Conservation (phyloP, 2,329 filamentous ascomycete genomes). For the Alternaria triticimaculans region DNA sequence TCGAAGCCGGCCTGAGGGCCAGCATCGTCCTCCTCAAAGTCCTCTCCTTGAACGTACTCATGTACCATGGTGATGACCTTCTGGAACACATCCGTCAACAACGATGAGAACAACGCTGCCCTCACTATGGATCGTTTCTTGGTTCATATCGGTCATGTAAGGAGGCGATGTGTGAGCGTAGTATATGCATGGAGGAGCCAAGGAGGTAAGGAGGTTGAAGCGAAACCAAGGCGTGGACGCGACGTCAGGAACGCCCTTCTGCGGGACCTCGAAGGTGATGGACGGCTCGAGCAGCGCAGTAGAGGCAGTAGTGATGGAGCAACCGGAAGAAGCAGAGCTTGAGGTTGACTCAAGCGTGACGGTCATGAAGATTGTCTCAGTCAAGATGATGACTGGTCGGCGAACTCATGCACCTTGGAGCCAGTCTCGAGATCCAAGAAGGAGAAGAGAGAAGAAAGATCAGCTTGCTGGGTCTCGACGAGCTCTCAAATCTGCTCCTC, state of each 20-base stretch:
- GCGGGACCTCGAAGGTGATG: background rate
- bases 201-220: background rate
- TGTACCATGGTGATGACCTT: background rate
- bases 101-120: background rate
- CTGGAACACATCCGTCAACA: background rate
- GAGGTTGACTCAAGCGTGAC: background rate
- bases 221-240: background rate
- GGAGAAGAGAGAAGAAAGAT: background rate
- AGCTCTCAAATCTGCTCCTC: conserved; percentile 94
- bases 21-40: background rate
- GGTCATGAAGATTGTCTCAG: background rate
- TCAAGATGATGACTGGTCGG: conserved; percentile 68
- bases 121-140: background rate
- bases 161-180: background rate
- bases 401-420: conserved; percentile 96
- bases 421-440: conserved; percentile 85
- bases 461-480: conserved; percentile 64
- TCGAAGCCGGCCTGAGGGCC: background rate
- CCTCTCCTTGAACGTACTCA: background rate
- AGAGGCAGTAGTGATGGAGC: background rate
- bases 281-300: background rate
- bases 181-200: background rate
- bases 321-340: background rate
- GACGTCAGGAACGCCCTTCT: background rate
- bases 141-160: background rate